phyloP scores from a whole-genome alignment of 768 basidiomycete species.

The Psilocybe sp. region DNA sequence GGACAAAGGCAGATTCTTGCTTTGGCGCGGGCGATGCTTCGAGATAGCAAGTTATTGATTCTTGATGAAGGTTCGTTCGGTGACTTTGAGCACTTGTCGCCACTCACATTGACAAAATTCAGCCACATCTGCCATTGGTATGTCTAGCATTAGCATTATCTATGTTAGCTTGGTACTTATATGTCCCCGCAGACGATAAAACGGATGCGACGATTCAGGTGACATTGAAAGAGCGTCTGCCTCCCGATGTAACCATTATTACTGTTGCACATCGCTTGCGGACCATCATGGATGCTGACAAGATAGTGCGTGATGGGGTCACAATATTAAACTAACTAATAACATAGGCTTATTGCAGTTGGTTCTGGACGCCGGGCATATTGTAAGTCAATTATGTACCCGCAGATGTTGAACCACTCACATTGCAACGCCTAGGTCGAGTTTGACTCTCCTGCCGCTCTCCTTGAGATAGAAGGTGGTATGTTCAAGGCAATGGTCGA shows the following conservation, averaged over 20 bases:
- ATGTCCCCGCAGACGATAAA: slow-evolving; percentile 39
- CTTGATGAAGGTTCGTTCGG: slow-evolving; percentile 50
- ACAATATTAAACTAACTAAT: no score
- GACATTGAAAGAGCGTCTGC: slow-evolving; percentile 64
- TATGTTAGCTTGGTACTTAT: neutral
- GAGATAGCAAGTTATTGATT: slow-evolving; percentile 51
- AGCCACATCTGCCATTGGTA: slow-evolving; percentile 1
- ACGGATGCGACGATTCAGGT: slow-evolving; percentile 71
- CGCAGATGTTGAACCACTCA: no score
- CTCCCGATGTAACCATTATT: slow-evolving; percentile 55
- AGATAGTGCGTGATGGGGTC: slow-evolving; percentile 33
- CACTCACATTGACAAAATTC: neutral
- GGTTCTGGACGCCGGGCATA: no score
- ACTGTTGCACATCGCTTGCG: slow-evolving; percentile 71
- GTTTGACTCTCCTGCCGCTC: slow-evolving; percentile 13
- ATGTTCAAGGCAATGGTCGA: slow-evolving; percentile 16
- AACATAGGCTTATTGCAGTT: no score
- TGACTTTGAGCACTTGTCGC: neutral
- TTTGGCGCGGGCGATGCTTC: neutral
- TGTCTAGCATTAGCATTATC: neutral
- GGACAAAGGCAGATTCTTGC: slow-evolving; percentile 72
- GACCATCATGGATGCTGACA: slow-evolving; percentile 69
- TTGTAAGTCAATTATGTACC: no score
- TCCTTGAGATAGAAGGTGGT: slow-evolving; percentile 11
- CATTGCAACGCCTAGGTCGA: no score